Conservation (phyloP, 495 filamentous ascomycete species). For the Aspergillus cavernicola region DNA sequence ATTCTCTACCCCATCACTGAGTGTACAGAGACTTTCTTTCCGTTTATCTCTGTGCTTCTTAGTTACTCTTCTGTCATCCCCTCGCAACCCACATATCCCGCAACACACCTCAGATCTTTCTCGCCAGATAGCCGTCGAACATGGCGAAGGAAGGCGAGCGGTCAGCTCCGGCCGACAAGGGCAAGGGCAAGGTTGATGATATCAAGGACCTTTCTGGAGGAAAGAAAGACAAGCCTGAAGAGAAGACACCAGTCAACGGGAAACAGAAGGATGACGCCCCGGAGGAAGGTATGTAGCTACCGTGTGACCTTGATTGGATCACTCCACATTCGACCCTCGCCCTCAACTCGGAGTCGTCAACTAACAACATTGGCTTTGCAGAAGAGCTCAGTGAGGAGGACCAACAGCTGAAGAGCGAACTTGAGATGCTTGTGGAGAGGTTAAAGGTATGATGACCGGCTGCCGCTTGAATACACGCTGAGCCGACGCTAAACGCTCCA, state of each 20-base stretch:
- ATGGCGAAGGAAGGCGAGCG: conserved; percentile 94
- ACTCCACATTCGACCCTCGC: neutral
- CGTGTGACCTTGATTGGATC: neutral
- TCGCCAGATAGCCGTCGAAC: conserved; percentile 38
- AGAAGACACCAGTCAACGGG: conserved; percentile 66
- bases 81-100: conserved; percentile 2
- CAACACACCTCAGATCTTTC: conserved; percentile 13
- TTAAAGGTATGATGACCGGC: conserved; percentile 64
- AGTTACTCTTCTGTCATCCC: neutral
- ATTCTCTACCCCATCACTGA: conserved; percentile 27
- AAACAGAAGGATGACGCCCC: conserved; percentile 68
- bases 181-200: conserved; percentile 84
- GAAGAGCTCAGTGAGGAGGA: conserved; percentile 98
- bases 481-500: conserved; percentile 28
- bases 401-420: conserved; percentile 94
- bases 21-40: conserved; percentile 23
- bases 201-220: conserved; percentile 52
- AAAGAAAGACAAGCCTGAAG: conserved; percentile 62
- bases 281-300: conserved; percentile 53
- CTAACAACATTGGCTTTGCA: conserved; percentile 20
- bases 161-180: conserved; percentile 83
- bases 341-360: neutral
- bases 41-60: conserved; percentile 15
- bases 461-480: neutral
- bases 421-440: conserved; percentile 97